Percentiles rank a stretch among this genome's conserved stretches.
These are phyloP conservation scores for Zygoascus meyerae DNA, from an alignment of 1,139 yeast genomes.

Conservation along the genomic window DNA sequence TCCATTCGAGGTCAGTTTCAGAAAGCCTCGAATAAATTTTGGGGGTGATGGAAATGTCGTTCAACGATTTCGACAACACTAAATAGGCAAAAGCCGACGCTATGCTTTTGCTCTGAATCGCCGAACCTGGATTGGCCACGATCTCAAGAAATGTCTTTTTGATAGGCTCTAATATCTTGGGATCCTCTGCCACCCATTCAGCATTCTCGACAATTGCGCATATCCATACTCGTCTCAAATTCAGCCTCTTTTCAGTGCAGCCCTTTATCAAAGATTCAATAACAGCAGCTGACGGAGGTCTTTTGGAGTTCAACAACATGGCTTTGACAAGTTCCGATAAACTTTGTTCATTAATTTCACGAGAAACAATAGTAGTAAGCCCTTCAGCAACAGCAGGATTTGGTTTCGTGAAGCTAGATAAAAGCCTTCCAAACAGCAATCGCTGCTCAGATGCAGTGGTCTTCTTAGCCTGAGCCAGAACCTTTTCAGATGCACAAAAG, in stretches of 20 bases:
- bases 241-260: slow-evolving; percentile 56
- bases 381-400: slow-evolving; percentile 38
- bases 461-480: slow-evolving; percentile 50
- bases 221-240: slow-evolving; percentile 65
- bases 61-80: slow-evolving; percentile 14
- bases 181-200: slow-evolving; percentile 20
- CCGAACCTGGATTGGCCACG: slow-evolving; percentile 23
- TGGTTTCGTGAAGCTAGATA: slow-evolving; percentile 30
- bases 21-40: slow-evolving; percentile 24
- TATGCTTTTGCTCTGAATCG: slow-evolving; percentile 31
- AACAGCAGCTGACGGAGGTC: slow-evolving; percentile 12
- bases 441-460: slow-evolving; percentile 64
- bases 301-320: slow-evolving; percentile 27
- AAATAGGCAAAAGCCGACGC: slow-evolving; percentile 31
- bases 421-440: slow-evolving; percentile 39
- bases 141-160: slow-evolving; percentile 34
- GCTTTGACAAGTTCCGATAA: slow-evolving; percentile 48
- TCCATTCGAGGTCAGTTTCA: slow-evolving; percentile 25
- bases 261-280: slow-evolving; percentile 48
- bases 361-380: slow-evolving; percentile 49
- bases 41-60: slow-evolving; percentile 17
- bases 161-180: slow-evolving; percentile 23
- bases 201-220: slow-evolving; percentile 35
- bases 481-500: slow-evolving; percentile 43
- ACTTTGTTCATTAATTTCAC: slow-evolving; percentile 72